Evolutionary conservation across 2,329 filamentous ascomycete genomes (phyloP).

Genomic region (Pleoardoris graminearum): DNA sequence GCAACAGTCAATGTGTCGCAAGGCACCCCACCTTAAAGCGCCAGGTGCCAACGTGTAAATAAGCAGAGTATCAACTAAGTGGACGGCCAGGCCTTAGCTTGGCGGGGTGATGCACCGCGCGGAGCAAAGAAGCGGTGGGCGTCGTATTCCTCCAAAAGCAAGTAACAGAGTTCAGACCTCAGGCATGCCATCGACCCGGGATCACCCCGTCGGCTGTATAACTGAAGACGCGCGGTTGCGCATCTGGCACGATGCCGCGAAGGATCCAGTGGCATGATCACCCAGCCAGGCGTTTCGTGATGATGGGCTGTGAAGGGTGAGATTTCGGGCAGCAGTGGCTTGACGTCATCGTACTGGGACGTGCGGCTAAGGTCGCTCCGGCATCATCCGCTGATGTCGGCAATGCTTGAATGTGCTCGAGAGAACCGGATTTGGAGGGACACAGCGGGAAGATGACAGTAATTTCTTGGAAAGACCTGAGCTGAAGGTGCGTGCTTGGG

Average conservation of each 20-base stretch:
- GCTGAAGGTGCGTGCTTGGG: neutral
- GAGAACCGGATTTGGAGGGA: neutral
- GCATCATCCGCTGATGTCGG: neutral
- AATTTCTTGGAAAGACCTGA: neutral
- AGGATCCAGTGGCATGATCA: neutral
- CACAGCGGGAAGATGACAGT: neutral
- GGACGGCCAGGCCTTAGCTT: neutral
- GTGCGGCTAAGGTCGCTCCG: neutral
- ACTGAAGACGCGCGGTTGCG: neutral
- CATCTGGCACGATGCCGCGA: neutral
- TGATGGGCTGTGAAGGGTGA: neutral
- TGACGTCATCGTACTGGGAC: conserved; percentile 4
- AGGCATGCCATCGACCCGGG: neutral
- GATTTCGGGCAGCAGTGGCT: neutral
- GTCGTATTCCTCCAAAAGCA: neutral
- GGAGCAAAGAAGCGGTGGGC: conserved; percentile 6
- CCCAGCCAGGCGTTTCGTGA: conserved; percentile 2
- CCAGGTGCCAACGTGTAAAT: neutral
- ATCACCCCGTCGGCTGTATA: neutral
- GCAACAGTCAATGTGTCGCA: too few species aligned
- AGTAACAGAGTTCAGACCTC: neutral
- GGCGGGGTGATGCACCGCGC: conserved; percentile 4
- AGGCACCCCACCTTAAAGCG: neutral
- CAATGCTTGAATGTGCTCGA: neutral
- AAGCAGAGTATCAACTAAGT: neutral